Evolutionary conservation across 2,329 filamentous ascomycete species (phyloP).

Genomic region (Periglandula ipomoeae): DNA sequence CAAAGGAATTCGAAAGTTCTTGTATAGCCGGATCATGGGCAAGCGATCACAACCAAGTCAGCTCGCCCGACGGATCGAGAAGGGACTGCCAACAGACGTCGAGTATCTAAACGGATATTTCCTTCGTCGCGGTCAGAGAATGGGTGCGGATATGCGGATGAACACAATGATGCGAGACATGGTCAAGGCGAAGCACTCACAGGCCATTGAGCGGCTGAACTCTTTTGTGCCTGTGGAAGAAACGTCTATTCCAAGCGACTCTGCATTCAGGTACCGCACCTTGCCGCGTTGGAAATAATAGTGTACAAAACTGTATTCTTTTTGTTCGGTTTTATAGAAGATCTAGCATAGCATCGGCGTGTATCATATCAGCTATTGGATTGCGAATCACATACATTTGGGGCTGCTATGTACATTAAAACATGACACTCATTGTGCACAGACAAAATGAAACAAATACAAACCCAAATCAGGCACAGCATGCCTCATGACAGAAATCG

Average conservation of each 20-base stretch:
- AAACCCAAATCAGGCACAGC: too few relatives aligned
- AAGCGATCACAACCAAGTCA: conserved; percentile 45
- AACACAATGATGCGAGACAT: conserved; percentile 66
- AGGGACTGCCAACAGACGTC: conserved; percentile 61
- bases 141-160: conserved; percentile 62
- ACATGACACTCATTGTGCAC: too few relatives aligned
- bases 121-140: conserved; percentile 57
- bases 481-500: too few relatives aligned
- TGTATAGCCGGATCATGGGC: conserved; percentile 27
- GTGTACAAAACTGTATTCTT: not conserved
- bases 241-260: conserved; percentile 19
- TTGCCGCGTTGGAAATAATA: conserved; percentile 1
- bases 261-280: conserved; percentile 15
- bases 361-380: not conserved
- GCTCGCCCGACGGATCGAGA: conserved; percentile 58
- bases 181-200: conserved; percentile 58
- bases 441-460: too few relatives aligned
- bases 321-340: not conserved
- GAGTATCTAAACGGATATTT: conserved; percentile 88
- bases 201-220: conserved; percentile 22
- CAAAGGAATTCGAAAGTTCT: conserved; percentile 51
- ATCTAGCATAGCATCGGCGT: conserved; percentile 10
- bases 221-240: conserved; percentile 26
- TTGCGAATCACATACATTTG: too few relatives aligned
- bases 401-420: too few relatives aligned